phyloP scores from a whole-genome alignment of 306 rosid species.

The Cotoneaster glaucophyllus region DNA sequence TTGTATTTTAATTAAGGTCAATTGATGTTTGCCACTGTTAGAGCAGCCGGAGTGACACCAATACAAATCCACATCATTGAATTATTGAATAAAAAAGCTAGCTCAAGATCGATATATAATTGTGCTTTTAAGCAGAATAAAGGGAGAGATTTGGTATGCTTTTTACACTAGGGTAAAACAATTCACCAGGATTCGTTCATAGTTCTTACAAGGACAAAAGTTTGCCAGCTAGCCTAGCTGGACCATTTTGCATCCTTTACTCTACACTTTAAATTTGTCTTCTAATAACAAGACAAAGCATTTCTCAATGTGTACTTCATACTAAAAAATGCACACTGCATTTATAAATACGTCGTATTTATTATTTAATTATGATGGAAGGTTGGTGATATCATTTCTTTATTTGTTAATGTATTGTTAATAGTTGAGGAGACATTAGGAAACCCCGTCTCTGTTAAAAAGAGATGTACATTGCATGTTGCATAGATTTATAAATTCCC shows the following conservation, averaged over 20 bases:
- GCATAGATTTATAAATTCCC: background rate
- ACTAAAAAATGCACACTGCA: background rate
- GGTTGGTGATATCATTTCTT: background rate
- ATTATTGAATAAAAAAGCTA: background rate
- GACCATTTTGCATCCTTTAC: background rate
- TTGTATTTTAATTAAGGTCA: background rate
- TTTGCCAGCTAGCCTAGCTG: background rate
- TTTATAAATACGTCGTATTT: background rate
- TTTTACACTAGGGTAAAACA: background rate
- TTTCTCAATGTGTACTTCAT: background rate
- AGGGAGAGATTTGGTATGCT: background rate
- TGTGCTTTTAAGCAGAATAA: background rate
- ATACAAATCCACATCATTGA: background rate
- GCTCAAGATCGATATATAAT: background rate
- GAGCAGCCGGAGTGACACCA: background rate
- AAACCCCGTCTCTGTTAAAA: background rate
- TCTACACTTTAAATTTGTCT: background rate
- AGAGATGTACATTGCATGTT: background rate
- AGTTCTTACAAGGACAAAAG: background rate
- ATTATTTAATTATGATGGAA: background rate
- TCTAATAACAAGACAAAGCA: background rate
- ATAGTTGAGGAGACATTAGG: background rate
- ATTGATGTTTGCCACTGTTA: background rate
- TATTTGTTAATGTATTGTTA: background rate
- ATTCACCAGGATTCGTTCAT: background rate